These are phyloP conservation scores for Globisporangium uncinulatum DNA, from an alignment of 352 stramenopile genomes.

Conservation along the genomic window DNA sequence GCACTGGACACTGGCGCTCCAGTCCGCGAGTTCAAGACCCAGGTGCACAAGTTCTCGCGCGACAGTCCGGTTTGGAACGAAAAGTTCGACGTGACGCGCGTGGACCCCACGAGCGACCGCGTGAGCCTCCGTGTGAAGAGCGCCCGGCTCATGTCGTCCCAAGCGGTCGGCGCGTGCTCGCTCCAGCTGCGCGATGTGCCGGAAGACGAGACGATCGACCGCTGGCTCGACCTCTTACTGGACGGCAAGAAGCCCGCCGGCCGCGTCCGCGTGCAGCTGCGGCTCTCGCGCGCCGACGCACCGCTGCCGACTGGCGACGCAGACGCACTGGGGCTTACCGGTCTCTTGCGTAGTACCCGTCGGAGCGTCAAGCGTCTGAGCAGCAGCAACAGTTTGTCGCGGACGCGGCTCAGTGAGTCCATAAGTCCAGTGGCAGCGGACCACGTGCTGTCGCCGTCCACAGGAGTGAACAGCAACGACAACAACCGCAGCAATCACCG, in stretches of 20 bases:
- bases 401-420: constrained; percentile 11
- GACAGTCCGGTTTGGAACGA: constrained; percentile 67
- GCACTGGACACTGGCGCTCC: constrained; percentile 6
- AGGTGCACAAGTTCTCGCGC: constrained; percentile 49
- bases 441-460: neutral
- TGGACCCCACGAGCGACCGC: constrained; percentile 38
- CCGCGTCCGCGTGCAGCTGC: constrained; percentile 59
- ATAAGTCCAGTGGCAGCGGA: constrained; percentile 8
- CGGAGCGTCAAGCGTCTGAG: neutral
- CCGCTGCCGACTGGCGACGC: constrained; percentile 11
- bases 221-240: constrained; percentile 53
- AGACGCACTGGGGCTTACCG: constrained; percentile 3
- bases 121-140: constrained; percentile 73
- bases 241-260: constrained; percentile 52
- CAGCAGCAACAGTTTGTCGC: constrained; percentile 13
- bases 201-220: constrained; percentile 42
- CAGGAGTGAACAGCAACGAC: neutral
- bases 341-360: neutral
- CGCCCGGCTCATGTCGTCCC: constrained; percentile 57
- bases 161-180: constrained; percentile 43
- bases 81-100: constrained; percentile 62
- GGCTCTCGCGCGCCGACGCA: constrained; percentile 36
- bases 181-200: constrained; percentile 40
- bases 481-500: neutral
- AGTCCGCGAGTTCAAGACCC: constrained; percentile 57